Percentiles rank a stretch among this genome's conserved stretches.
Conservation (phyloP, 352 stramenopile species). For the Phytophthora sp. region DNA sequence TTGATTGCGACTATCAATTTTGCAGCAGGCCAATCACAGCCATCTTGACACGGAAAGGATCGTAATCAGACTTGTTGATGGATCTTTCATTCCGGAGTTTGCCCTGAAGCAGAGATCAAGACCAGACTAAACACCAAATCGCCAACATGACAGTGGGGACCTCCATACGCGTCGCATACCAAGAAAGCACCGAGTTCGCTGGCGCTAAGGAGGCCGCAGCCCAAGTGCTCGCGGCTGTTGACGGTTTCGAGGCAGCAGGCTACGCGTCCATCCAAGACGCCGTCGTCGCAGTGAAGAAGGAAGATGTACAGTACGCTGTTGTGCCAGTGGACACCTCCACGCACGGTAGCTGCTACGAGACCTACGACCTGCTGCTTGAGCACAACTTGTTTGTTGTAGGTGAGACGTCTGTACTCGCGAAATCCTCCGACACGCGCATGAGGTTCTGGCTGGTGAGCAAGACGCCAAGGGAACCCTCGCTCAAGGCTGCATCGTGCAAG, state of each 20-base stretch:
- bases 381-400: constrained; percentile 74
- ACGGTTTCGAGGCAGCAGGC: constrained; percentile 14
- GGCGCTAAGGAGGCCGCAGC: constrained; percentile 23
- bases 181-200: not conserved
- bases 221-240: constrained; percentile 16
- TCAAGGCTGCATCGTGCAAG: constrained; percentile 50
- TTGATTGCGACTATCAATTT: too few relatives aligned
- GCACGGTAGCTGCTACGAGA: constrained; percentile 95
- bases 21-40: too few relatives aligned
- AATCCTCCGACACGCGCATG: constrained; percentile 58
- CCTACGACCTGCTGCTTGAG: constrained; percentile 90
- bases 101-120: constrained; percentile 7
- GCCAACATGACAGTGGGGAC: constrained; percentile 19
- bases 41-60: too few relatives aligned
- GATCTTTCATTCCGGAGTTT: constrained; percentile 30
- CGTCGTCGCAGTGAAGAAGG: constrained; percentile 62
- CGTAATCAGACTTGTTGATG: too few relatives aligned
- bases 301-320: constrained; percentile 93
- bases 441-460: constrained; percentile 91
- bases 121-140: constrained; percentile 1
- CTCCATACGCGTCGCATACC: constrained; percentile 25
- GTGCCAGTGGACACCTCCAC: constrained; percentile 96
- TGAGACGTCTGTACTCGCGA: too few relatives aligned
- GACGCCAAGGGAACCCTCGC: constrained; percentile 30
- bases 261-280: constrained; percentile 48